Percentiles rank a stretch among this genome's conserved stretches.
Evolutionary conservation across 2,329 filamentous ascomycete species (phyloP).

Genomic region (Fusarium protoensiforme): DNA sequence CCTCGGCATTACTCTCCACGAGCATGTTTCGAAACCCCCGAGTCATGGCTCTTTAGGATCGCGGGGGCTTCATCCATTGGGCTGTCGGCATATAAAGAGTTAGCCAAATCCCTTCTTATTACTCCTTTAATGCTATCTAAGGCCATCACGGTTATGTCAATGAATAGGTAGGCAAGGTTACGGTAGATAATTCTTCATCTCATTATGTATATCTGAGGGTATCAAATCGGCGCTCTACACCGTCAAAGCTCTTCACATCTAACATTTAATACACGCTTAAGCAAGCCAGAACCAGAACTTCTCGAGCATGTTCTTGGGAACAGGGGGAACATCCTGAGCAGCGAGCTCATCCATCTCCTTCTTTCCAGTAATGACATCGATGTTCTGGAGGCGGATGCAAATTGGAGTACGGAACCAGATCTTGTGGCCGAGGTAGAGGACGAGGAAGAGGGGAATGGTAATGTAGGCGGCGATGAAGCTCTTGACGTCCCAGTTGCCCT

Average conservation of each 20-base stretch:
- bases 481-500: slow-evolving; percentile 22
- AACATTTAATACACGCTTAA: slow-evolving; percentile 37
- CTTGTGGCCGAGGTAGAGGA: slow-evolving; percentile 31
- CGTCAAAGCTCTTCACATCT: not conserved
- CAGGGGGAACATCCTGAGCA: slow-evolving; percentile 57
- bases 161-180: not conserved
- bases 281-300: slow-evolving; percentile 69
- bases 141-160: not conserved
- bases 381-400: slow-evolving; percentile 15
- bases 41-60: not conserved
- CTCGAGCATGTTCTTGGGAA: slow-evolving; percentile 62
- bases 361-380: slow-evolving; percentile 60
- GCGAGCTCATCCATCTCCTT: slow-evolving; percentile 71
- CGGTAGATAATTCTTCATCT: not conserved
- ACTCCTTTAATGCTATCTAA: not conserved
- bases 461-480: slow-evolving; percentile 34
- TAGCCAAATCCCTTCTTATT: not conserved
- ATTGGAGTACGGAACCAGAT: slow-evolving; percentile 31
- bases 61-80: not conserved
- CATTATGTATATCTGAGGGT: slow-evolving; percentile 11
- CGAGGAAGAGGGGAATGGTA: slow-evolving; percentile 30
- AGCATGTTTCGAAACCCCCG: not conserved
- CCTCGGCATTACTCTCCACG: not conserved
- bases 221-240: slow-evolving; percentile 1
- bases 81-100: not conserved